phyloP scores from a whole-genome alignment of 371 early-diverging fungal species.

The Rhizopus delemar region DNA sequence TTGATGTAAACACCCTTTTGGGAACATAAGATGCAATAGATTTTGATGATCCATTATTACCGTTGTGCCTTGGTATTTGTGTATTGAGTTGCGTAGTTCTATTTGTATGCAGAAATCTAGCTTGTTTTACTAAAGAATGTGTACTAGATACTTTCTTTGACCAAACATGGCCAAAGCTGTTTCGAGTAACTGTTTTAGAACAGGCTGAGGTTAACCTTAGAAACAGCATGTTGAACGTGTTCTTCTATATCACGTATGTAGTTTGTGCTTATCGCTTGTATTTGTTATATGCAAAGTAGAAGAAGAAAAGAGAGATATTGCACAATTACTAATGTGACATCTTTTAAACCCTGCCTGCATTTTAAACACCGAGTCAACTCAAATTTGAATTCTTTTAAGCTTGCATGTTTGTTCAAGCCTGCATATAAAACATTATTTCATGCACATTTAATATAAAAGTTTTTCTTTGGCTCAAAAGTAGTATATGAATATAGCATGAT shows the following conservation, averaged over 20 bases:
- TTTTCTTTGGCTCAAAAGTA: no score
- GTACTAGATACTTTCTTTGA: background rate
- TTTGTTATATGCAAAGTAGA: background rate
- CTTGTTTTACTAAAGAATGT: background rate
- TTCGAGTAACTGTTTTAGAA: background rate
- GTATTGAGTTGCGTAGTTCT: background rate
- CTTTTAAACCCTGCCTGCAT: constrained; percentile 1
- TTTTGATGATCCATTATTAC: background rate
- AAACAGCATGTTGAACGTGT: background rate
- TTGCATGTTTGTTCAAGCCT: no score
- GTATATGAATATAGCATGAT: no score
- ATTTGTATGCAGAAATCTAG: background rate
- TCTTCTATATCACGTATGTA: background rate
- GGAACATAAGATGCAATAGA: constrained; percentile 5
- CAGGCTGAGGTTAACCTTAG: background rate
- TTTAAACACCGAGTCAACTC: no score
- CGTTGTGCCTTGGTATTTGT: background rate
- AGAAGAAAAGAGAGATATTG: background rate
- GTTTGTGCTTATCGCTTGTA: background rate
- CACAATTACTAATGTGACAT: background rate
- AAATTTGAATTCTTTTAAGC: no score
- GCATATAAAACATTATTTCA: background rate
- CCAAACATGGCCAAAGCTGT: background rate
- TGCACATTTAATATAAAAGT: background rate
- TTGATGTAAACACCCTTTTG: constrained; percentile 18